Evolutionary conservation across 345 rosid species (phyloP), one percentile per base, ranked within the genome.

Genomic region (Noccaea bulbosa): DNA sequence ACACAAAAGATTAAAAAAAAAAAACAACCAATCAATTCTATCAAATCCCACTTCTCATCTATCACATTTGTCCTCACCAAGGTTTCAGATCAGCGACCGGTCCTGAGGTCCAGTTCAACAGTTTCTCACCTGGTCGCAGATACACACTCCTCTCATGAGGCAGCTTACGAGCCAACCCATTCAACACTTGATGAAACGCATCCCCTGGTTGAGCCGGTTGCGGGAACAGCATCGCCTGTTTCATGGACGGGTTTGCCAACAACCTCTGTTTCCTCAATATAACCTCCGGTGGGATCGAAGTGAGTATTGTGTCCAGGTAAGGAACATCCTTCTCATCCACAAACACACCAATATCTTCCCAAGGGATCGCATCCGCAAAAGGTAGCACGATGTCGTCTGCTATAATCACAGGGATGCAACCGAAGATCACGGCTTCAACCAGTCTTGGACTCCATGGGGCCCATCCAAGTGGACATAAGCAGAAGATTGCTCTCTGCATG

Each of bases 371-470:
- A 70, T 92, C 99, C 0, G 98, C 98, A 70, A 94, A 94, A 7
- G 98, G 99, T 51, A 92, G 75, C 44, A 94, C 98, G 15, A 94
- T 94, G 80, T 94, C 98, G 17, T 94, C 99, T 6, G 97, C 98
- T 81, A 94, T 88, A 72, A 94, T 94, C 46, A 94, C 96, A n/a
- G 99, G 98, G 75, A 94, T 92, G 90, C 98, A 94, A 4, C 99
- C 99, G 6, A 94, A 94, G 66, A 94, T 90, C 79, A 94, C 99
- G 11, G 99, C 99, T 83, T 94, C 99, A 2, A 94, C 98, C 78
- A 94, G 76, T 67, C 99, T 83, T 5, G 99, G 99, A 74, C 98
- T 94, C 99, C 99, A 94, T 6, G 99, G 99, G 0, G 99, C 98
- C 98, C 99, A 94, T 34, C 99, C 99, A 6, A 94, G 93, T 3